Evolutionary conservation across 192 early-diverging fungal genomes (phyloP), one percentile per base, ranked within the genome.

Genomic region (Umbelopsis sp.): DNA sequence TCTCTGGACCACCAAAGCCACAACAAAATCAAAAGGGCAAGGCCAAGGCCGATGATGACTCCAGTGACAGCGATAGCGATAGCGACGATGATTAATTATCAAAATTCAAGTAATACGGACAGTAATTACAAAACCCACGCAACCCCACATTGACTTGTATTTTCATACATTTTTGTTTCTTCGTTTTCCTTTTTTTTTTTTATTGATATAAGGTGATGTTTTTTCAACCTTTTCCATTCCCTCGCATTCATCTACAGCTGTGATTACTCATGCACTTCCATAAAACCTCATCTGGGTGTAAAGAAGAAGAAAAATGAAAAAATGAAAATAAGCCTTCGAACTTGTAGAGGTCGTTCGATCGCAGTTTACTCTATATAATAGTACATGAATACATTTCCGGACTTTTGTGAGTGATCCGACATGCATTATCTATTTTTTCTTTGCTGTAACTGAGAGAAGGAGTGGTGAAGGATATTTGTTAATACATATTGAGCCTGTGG

Each of bases 1-100:
- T 86, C 12, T 82, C 82, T 67, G 84, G 84, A 49, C 56, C 56
- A 62, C 29, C 26, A 62, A 73, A 73, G 1, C 41, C 66, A 24
- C 68, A 69, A 41, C 29, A 29, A 22, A 54, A 65, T 25, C 53
- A 25, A 24, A 72, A 71, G n/a, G 51, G 36, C 16, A 66, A 70
- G 4, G n/a, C 29, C 17, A 36, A 78, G n/a, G 62, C 67, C 17
- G 29, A 16, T 43, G 77, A 78, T 49, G n/a, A n/a, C n/a, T n/a
- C n/a, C n/a, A 66, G 56, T 14, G 62, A 54, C 17, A 68, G 52
- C 21, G 70, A 71, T 38, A 66, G 62, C 12, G 38, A 41, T 49
- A 65, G 62, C 22, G 68, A 69, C 45, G 77, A 78, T 50, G 75
- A 76, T 21, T 56, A 74, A 31, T 34, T 31, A 62, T n/a, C 31